phyloP scores from a whole-genome alignment of 1,139 yeast species.

The Kluyveromyces marxianus region DNA sequence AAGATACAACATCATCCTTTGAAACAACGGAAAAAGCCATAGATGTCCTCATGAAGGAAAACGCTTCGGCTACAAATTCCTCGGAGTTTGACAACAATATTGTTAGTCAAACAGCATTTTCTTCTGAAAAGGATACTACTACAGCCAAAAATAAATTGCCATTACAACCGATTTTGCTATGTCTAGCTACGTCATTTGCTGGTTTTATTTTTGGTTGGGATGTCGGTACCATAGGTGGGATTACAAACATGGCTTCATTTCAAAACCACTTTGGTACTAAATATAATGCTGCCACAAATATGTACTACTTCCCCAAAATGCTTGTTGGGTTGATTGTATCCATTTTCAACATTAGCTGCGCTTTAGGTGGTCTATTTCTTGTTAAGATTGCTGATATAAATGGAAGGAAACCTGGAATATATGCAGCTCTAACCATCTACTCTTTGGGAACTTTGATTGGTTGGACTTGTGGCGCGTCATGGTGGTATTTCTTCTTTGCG shows the following conservation, averaged over 20 bases:
- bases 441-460: conserved; percentile 44
- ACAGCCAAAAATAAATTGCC: background rate
- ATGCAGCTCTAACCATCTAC: conserved; percentile 40
- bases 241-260: conserved; percentile 52
- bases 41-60: background rate
- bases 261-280: conserved; percentile 41
- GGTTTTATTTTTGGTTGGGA: conserved; percentile 72
- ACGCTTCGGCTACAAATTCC: background rate
- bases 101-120: background rate
- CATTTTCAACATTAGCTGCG: conserved; percentile 65
- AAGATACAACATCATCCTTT: background rate
- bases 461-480: conserved; percentile 33
- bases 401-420: conserved; percentile 49
- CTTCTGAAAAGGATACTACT: background rate
- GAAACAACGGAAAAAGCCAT: background rate
- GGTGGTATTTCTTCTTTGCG: conserved; percentile 49
- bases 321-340: conserved; percentile 54
- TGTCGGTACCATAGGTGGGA: conserved; percentile 67
- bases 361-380: conserved; percentile 60
- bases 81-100: background rate
- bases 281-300: conserved; percentile 26
- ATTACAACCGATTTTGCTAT: conserved; percentile 30
- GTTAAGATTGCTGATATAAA: conserved; percentile 44
- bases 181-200: conserved; percentile 41
- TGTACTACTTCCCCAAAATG: conserved; percentile 36